Base-by-base conservation (phyloP, 192 early-diverging fungal species). In the Coemansia sp. region DNA sequence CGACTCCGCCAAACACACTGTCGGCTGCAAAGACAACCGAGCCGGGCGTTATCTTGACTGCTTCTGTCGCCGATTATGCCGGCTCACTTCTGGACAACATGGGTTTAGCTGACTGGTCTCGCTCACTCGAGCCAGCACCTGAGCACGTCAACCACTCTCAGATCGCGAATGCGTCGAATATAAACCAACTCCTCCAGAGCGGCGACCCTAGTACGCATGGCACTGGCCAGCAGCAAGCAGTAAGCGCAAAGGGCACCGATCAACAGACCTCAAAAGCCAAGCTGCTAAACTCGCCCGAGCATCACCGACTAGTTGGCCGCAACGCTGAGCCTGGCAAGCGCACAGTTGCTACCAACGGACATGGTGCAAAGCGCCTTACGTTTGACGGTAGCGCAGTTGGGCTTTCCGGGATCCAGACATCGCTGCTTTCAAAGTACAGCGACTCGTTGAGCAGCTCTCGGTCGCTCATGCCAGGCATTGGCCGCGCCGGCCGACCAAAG, bases 401-500 rank as follows among this genome's bases (percentile, higher is more conserved):
- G 24, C 41, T 44, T 8, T 33, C 59, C 13, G 74, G 74, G 3
- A 59, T 81, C 16, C 74, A 81, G 21, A 50, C 63, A 11, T 24
- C 57, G 48, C 63, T 82, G 36, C 54, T 73, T 31, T 29, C 67
- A 42, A 77, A 77, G 53, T 82, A 77, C 64, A 82, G 79, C 71
- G 71, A 77, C 37, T 81, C 79, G 21, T 59, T 82, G 14, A 71
- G 64, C 39, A 45, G 68, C 2, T 82, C 79, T 35, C 67, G 75
- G 11, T 59, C 74, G 6, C 42, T 74, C 10, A 16, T 71, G 10
- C 45, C 75, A 4, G 39, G 65, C 3, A 59, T 56, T 13, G 61
- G 68, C 1, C 72, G 72, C 0, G 33, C 48, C 24, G 33, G 45
- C 27, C 56, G 68, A 24, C 53, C 68, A 7, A 45, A 59, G 14